Percentiles rank a stretch among this genome's conserved stretches.
Evolutionary conservation across 2,329 filamentous ascomycete genomes (phyloP).

Genomic region (Sporothrix sp.): DNA sequence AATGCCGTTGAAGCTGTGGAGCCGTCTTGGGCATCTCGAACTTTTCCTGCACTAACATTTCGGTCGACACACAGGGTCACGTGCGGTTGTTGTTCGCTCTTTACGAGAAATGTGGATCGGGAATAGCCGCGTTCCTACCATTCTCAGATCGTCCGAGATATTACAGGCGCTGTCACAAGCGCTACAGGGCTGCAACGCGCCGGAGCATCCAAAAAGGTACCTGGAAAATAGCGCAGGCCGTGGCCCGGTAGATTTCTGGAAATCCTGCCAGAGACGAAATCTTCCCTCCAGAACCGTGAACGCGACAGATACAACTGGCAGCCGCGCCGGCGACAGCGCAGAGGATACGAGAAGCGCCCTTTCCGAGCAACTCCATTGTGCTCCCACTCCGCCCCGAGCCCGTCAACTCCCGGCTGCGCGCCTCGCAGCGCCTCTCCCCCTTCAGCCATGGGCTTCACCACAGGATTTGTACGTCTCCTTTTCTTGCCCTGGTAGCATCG

Average conservation of each 20-base stretch:
- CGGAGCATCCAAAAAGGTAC: neutral
- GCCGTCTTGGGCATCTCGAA: slow-evolving; percentile 9
- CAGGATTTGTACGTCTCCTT: slow-evolving; percentile 53
- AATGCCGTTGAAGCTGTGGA: slow-evolving; percentile 5
- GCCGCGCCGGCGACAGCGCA: neutral
- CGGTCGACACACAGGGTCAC: neutral
- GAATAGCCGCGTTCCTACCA: slow-evolving; percentile 10
- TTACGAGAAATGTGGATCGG: slow-evolving; percentile 4
- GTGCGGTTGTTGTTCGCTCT: neutral
- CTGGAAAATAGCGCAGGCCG: slow-evolving; percentile 11
- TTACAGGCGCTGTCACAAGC: neutral
- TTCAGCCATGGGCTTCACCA: slow-evolving; percentile 56
- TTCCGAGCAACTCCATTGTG: neutral
- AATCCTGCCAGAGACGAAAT: neutral
- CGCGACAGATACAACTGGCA: slow-evolving; percentile 3
- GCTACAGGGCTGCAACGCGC: neutral
- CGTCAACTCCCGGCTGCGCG: neutral
- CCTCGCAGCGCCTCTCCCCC: neutral
- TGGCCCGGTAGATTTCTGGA: neutral
- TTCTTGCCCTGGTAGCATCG: neutral
- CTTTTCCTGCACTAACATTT: slow-evolving; percentile 7
- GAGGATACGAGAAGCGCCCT: neutral
- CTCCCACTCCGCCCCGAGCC: neutral
- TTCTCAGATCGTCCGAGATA: neutral
- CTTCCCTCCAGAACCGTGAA: neutral